Conservation (phyloP, 768 basidiomycete genomes). For the Favolaschia claudopus region DNA sequence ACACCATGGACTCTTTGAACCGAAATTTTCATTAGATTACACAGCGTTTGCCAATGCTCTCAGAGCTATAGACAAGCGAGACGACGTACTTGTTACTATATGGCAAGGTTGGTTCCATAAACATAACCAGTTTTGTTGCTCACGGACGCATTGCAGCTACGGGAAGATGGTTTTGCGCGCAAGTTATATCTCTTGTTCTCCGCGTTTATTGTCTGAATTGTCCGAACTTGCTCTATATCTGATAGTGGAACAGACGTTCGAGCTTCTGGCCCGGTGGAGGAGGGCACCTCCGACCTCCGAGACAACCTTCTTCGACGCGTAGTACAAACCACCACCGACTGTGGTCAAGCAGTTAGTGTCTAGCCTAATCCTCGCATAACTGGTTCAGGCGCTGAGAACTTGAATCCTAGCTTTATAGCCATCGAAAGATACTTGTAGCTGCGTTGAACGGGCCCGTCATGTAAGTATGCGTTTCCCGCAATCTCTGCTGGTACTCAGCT, state of each 20-base stretch:
- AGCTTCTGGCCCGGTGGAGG: slow-evolving; percentile 12
- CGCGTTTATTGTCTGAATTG: neutral
- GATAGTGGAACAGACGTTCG: slow-evolving; percentile 68
- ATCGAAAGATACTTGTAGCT: slow-evolving; percentile 73
- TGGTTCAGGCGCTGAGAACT: neutral
- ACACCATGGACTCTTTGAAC: too few relatives aligned
- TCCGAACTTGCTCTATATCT: too few relatives aligned
- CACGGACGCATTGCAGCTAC: slow-evolving; percentile 47
- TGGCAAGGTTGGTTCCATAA: slow-evolving; percentile 62
- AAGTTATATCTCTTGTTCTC: slow-evolving; percentile 39
- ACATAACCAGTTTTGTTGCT: neutral
- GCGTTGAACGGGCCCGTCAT: slow-evolving; percentile 80
- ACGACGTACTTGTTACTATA: slow-evolving; percentile 70
- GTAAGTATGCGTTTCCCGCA: slow-evolving; percentile 8
- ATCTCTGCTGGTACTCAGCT: neutral
- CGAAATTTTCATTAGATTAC: slow-evolving; percentile 70
- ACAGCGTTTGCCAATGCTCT: slow-evolving; percentile 64
- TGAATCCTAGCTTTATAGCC: slow-evolving; percentile 63
- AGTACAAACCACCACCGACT: slow-evolving; percentile 62
- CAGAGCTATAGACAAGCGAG: slow-evolving; percentile 62
- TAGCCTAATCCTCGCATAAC: neutral
- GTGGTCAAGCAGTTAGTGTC: slow-evolving; percentile 70
- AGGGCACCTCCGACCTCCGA: slow-evolving; percentile 45
- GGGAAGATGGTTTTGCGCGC: slow-evolving; percentile 81
- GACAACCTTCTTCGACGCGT: slow-evolving; percentile 56